These are phyloP conservation scores for Clonostachys rosea DNA, from an alignment of 2,329 filamentous ascomycete species.

Conservation along the genomic window DNA sequence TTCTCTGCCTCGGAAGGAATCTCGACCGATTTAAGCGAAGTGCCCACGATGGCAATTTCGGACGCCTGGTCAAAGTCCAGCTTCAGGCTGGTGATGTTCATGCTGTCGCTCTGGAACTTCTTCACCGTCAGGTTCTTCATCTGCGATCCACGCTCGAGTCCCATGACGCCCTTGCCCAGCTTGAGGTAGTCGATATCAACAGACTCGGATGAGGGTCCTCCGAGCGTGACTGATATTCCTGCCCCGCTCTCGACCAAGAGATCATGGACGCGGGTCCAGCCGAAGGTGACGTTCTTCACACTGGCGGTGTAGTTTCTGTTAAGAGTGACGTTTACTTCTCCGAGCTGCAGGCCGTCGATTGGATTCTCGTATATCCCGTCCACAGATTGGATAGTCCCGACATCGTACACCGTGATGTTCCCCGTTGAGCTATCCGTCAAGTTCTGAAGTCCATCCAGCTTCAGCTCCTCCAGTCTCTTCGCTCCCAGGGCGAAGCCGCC, in stretches of 20 bases:
- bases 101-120: not conserved
- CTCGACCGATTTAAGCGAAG: not conserved
- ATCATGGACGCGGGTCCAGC: not conserved
- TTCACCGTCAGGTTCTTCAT: not conserved
- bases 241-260: not conserved
- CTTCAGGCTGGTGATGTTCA: not conserved
- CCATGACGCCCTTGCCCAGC: not conserved
- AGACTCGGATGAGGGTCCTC: not conserved
- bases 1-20: not conserved
- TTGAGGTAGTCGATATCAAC: not conserved
- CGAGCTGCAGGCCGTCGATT: not conserved
- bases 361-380: not conserved
- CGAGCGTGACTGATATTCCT: not conserved
- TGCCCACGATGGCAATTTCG: not conserved
- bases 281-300: not conserved
- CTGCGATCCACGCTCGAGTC: not conserved
- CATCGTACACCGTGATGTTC: not conserved
- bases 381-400: not conserved
- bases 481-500: not conserved
- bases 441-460: not conserved
- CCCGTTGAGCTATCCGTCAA: not conserved
- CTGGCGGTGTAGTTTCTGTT: not conserved
- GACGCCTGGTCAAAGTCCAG: not conserved
- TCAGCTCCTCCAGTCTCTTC: not conserved
- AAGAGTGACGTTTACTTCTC: not conserved